Percentiles rank a stretch among this genome's conserved stretches.
phyloP scores from a whole-genome alignment of 2,329 filamentous ascomycete species.

The Pyrenophora seminiperda region DNA sequence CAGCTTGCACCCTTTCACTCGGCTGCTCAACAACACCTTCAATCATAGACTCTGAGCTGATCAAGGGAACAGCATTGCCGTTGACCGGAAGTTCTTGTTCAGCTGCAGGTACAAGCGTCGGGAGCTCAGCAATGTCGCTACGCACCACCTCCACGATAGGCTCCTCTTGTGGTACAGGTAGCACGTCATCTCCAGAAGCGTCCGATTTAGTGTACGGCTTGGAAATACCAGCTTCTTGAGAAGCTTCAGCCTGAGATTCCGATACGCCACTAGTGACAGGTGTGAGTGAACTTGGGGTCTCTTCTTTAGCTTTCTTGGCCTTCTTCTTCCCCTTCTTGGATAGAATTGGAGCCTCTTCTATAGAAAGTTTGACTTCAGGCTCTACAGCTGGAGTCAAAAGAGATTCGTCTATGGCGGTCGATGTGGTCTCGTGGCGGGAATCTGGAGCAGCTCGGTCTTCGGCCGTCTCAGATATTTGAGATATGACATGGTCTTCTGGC shows the following conservation, averaged over 20 bases:
- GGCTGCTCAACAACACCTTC: conserved; percentile 1
- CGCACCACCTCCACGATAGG: conserved; percentile 3
- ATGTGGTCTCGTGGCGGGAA: not conserved
- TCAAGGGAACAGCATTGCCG: conserved; percentile 9
- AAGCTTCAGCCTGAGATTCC: not conserved
- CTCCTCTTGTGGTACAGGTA: conserved; percentile 2
- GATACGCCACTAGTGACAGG: conserved; percentile 15
- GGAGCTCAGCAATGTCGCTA: not conserved
- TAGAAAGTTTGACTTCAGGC: not conserved
- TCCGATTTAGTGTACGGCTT: not conserved
- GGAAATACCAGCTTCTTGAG: not conserved
- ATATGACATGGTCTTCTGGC: conserved; percentile 4
- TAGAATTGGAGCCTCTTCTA: conserved; percentile 9
- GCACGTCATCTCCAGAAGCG: not conserved
- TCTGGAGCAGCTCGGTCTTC: not conserved
- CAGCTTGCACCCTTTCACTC: not conserved
- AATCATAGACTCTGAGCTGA: not conserved
- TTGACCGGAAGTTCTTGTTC: conserved; percentile 20
- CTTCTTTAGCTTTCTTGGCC: conserved; percentile 34
- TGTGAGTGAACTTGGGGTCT: conserved; percentile 21
- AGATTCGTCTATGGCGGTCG: conserved; percentile 1
- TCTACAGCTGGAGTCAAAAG: not conserved
- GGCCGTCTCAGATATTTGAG: not conserved
- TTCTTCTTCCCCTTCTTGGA: conserved; percentile 41
- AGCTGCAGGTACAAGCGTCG: conserved; percentile 16